These are phyloP conservation scores for Byssothecium circinans DNA, from an alignment of 2,329 filamentous ascomycete species.

Conservation along the genomic window DNA sequence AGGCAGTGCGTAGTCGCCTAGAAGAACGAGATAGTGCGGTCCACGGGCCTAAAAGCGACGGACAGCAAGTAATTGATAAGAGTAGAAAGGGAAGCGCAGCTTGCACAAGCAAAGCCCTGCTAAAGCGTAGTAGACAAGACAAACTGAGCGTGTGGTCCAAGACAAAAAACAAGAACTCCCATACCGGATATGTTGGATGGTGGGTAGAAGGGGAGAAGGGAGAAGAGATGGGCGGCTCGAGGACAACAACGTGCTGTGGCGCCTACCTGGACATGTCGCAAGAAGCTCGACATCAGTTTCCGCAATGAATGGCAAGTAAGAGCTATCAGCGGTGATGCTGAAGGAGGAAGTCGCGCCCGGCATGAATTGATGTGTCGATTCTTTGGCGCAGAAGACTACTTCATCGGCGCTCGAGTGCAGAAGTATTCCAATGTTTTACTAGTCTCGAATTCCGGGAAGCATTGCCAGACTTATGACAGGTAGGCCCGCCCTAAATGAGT, in stretches of 20 bases:
- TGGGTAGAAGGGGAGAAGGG: neutral
- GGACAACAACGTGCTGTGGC: neutral
- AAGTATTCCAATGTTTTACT: no score
- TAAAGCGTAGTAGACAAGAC: constrained; percentile 24
- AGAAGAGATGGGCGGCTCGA: neutral
- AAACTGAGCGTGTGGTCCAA: constrained; percentile 8
- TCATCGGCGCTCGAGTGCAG: no score
- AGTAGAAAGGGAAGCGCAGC: constrained; percentile 19
- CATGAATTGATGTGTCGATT: neutral
- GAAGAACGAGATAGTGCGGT: neutral
- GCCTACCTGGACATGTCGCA: neutral
- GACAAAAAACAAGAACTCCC: constrained; percentile 8
- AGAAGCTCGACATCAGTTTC: neutral
- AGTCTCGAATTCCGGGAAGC: no score
- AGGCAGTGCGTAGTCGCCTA: neutral
- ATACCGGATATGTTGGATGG: neutral
- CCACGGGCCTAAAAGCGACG: no score
- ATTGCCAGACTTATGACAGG: no score
- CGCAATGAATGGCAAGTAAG: no score
- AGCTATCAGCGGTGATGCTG: constrained; percentile 6
- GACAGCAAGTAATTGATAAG: constrained; percentile 11
- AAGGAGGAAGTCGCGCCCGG: neutral
- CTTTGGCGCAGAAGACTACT: no score
- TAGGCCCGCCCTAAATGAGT: no score
- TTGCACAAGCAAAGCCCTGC: constrained; percentile 24